Evolutionary conservation across 176 grass and related monocot genomes (phyloP).

Genomic region (Eremochloa ophiuroides): DNA sequence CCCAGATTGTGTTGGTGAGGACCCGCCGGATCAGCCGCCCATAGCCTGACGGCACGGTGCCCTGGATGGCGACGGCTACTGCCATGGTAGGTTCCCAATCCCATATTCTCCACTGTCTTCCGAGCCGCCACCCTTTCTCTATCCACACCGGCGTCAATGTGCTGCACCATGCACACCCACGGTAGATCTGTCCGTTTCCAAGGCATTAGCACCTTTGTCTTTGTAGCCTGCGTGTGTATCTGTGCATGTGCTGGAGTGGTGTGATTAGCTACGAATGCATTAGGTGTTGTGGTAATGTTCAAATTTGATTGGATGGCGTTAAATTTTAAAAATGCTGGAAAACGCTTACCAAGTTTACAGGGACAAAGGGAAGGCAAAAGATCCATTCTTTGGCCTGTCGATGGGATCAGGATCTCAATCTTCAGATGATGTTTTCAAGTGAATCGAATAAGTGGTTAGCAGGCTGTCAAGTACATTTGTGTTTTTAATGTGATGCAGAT

Average conservation of each 20-base stretch:
- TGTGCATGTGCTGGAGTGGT: not conserved
- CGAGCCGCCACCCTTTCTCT: no score
- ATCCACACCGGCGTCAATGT: no score
- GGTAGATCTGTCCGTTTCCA: no score
- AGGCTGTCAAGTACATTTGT: slow-evolving; percentile 32
- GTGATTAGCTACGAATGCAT: not conserved
- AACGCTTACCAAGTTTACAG: slow-evolving; percentile 79
- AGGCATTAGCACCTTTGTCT: not conserved
- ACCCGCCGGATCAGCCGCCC: no score
- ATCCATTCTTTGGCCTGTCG: slow-evolving; percentile 86
- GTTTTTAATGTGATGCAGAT: slow-evolving; percentile 43
- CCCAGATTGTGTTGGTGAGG: no score
- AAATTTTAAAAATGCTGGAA: slow-evolving; percentile 34
- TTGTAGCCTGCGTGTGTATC: no score
- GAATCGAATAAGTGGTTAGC: slow-evolving; percentile 45
- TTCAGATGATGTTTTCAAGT: slow-evolving; percentile 76
- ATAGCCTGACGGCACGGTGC: no score
- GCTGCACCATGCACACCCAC: no score
- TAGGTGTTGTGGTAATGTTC: not conserved
- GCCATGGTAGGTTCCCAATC: no score
- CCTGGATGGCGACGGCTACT: no score
- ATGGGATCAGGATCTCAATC: slow-evolving; percentile 76
- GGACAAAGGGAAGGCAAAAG: slow-evolving; percentile 81
- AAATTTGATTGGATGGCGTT: not conserved
- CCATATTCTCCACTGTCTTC: no score